A percentile compares a stretch with the other conserved stretches of the same genome.
phyloP scores from a whole-genome alignment of 305 asterid genomes.

The Plantago rigida region DNA sequence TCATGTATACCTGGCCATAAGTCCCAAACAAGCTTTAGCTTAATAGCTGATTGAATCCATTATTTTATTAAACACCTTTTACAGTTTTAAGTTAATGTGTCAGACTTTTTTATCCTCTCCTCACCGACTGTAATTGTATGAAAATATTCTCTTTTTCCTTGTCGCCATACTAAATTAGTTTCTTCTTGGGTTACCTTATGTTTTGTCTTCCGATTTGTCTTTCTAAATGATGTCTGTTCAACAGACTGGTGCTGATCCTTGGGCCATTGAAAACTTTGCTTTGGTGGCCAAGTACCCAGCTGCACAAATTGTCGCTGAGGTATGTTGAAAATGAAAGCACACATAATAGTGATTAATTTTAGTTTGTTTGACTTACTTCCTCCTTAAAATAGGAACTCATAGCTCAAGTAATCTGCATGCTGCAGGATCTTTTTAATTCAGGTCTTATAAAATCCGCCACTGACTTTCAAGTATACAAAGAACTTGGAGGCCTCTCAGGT shows the following conservation, averaged over 20 bases:
- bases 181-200: slow-evolving; percentile 4
- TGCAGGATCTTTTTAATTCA: slow-evolving; percentile 80
- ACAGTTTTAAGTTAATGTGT: no score
- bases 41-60: no score
- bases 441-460: slow-evolving; percentile 88
- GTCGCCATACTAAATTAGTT: background rate
- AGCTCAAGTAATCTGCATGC: slow-evolving; percentile 23
- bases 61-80: no score
- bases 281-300: slow-evolving; percentile 78
- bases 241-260: slow-evolving; percentile 97
- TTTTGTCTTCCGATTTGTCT: slow-evolving; percentile 17
- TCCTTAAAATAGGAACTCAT: slow-evolving; percentile 22
- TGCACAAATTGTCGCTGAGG: slow-evolving; percentile 79
- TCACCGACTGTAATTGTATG: background rate
- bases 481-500: slow-evolving; percentile 86
- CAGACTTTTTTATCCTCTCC: background rate
- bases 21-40: no score
- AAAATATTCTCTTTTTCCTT: background rate
- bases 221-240: slow-evolving; percentile 21
- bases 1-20: no score
- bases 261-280: slow-evolving; percentile 86
- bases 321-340: slow-evolving; percentile 27
- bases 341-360: slow-evolving; percentile 12
- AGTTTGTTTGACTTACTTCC: slow-evolving; percentile 10
- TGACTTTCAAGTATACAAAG: slow-evolving; percentile 94